Conservation (phyloP, 108 stramenopile genomes). For the Conticribra weissflogii region DNA sequence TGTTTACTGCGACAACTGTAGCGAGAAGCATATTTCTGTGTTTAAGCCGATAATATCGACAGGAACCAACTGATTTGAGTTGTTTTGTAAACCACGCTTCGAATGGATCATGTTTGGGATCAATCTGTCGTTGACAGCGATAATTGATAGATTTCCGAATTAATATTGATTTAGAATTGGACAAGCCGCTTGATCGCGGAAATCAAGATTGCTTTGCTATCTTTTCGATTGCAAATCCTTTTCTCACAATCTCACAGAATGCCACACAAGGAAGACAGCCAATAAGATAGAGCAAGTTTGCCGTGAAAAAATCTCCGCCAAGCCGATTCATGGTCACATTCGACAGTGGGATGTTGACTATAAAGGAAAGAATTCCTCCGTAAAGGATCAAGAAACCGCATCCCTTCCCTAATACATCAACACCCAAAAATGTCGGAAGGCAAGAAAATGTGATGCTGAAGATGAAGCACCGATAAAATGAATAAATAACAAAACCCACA, state of each 20-base stretch:
- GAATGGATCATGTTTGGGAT: too few relatives aligned
- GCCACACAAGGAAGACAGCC: slow-evolving; percentile 12
- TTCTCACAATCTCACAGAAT: slow-evolving; percentile 1
- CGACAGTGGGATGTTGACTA: slow-evolving; percentile 18
- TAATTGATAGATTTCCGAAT: too few relatives aligned
- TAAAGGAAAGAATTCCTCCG: slow-evolving; percentile 1
- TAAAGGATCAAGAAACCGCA: slow-evolving; percentile 8
- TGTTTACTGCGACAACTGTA: too few relatives aligned
- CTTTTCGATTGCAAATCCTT: too few relatives aligned
- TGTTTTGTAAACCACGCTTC: too few relatives aligned
- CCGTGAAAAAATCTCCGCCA: slow-evolving; percentile 26
- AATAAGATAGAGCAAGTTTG: slow-evolving; percentile 18
- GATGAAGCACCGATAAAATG: slow-evolving; percentile 30
- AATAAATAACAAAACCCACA: slow-evolving; percentile 25
- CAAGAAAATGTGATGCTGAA: slow-evolving; percentile 15
- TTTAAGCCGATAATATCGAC: too few relatives aligned
- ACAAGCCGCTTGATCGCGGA: too few relatives aligned
- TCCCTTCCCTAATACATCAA: slow-evolving; percentile 20
- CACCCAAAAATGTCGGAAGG: slow-evolving; percentile 17
- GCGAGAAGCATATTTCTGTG: too few relatives aligned
- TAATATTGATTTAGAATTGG: too few relatives aligned
- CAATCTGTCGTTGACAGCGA: too few relatives aligned
- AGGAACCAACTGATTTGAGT: too few relatives aligned
- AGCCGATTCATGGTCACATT: slow-evolving; percentile 15
- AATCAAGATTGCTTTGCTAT: too few relatives aligned